Evolutionary conservation across 202 grass and related monocot genomes (phyloP).

Genomic region (Panicum hallii): DNA sequence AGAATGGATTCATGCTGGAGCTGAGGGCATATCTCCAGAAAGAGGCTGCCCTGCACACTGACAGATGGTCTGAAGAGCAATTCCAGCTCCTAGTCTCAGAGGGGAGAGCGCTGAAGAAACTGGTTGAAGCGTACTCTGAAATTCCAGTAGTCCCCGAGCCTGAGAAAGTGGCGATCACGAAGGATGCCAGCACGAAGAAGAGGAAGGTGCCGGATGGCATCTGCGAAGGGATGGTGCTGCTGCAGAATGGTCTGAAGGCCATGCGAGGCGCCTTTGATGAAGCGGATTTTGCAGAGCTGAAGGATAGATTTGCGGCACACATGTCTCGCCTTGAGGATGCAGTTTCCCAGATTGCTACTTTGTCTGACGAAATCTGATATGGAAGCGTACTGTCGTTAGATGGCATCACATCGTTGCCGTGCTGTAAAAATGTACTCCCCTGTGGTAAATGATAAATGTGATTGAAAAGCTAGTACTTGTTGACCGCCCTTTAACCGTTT

Average conservation of each 20-base stretch:
- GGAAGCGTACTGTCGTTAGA: neutral
- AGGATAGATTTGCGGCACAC: conserved; percentile 58
- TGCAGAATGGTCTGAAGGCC: conserved; percentile 80
- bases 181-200: conserved; percentile 61
- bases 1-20: conserved; percentile 80
- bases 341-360: conserved; percentile 59
- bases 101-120: conserved; percentile 61
- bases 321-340: conserved; percentile 64
- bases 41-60: conserved; percentile 51
- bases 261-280: conserved; percentile 57
- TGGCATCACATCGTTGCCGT: neutral
- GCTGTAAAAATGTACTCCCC: neutral
- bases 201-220: conserved; percentile 75
- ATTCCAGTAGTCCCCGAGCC: conserved; percentile 29
- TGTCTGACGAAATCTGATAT: conserved; percentile 55
- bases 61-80: conserved; percentile 58
- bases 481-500: neutral
- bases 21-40: conserved; percentile 85
- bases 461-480: neutral
- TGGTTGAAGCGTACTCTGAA: conserved; percentile 37
- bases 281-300: conserved; percentile 57
- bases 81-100: conserved; percentile 58
- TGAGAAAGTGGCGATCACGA: conserved; percentile 19
- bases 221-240: conserved; percentile 66
- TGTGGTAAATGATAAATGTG: neutral